Evolutionary conservation across 306 rosid species (phyloP).

Genomic region (Lupinus albus): DNA sequence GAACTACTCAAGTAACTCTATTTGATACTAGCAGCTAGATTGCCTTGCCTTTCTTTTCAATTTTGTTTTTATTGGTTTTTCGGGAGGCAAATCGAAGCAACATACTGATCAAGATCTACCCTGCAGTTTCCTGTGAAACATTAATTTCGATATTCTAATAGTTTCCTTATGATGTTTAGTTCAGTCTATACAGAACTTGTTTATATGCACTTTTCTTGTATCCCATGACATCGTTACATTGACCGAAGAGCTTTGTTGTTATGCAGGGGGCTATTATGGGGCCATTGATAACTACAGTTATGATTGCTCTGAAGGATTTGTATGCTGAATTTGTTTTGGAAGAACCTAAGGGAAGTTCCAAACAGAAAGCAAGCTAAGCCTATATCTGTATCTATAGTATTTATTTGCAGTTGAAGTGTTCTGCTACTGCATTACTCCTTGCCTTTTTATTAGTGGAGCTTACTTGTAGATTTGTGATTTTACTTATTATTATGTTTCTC

Average conservation of each 20-base stretch:
- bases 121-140: neutral
- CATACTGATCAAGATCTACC: neutral
- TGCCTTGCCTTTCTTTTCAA: no score
- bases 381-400: conserved; percentile 31
- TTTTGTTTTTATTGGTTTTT: neutral
- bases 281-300: conserved; percentile 91
- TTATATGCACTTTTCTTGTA: conserved; percentile 1
- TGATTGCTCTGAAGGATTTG: conserved; percentile 88
- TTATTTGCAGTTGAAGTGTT: conserved; percentile 43
- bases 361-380: conserved; percentile 51
- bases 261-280: conserved; percentile 97
- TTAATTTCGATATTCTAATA: neutral
- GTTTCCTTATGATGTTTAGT: conserved; percentile 8
- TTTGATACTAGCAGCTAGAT: neutral
- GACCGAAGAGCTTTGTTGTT: conserved; percentile 25
- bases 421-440: conserved; percentile 44
- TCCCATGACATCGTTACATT: conserved; percentile 13
- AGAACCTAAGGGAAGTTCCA: conserved; percentile 49
- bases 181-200: conserved; percentile 12
- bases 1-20: neutral
- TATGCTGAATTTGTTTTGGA: conserved; percentile 86
- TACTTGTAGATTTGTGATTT: conserved; percentile 35
- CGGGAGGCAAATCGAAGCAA: neutral
- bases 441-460: conserved; percentile 34
- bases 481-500: conserved; percentile 6